Base-by-base conservation (phyloP, 1,284 basidiomycete genomes). In the Porphyrellus sp. region DNA sequence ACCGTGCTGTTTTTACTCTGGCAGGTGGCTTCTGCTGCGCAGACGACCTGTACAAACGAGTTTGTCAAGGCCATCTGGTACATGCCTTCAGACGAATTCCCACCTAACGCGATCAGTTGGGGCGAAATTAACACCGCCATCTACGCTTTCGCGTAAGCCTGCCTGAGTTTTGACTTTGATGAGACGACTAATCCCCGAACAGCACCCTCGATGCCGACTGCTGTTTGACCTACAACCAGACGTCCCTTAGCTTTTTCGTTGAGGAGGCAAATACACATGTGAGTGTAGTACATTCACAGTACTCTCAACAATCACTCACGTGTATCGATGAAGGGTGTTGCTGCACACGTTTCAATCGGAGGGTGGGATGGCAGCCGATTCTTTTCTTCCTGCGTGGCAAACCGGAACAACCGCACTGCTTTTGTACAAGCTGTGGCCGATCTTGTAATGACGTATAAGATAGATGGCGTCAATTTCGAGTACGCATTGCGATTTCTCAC, bases 291-390 rank as follows among this genome's bases (percentile, higher is more conserved):
- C 9, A 18, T 8, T 6, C 7, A 15, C 12, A 5, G 7, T 42
- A 4, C 18, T n/a, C 20, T 18, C 38, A 30, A 18, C 3, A 16
- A 38, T n/a, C 13, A 4, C 48, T 59, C 9, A 55, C 46, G 33
- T 31, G 24, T 49, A 11, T 4, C 15, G 13, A 24, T 7, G 67
- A 30, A 86, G 76, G 67, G 67, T 45, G 88, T 91, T 52, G 77
- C 80, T 54, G 89, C 91, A 18, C 75, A 85, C 46, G 68, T 92
- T 30, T 83, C 85, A 23, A 75, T 94, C 48, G 93, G 93, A 43
- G 93, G 93, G 31, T 95, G 92, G 92, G 81, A 64, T 89, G 91
- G 9, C 70, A 75, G 46, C 76, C 82, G 58, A 15, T 85, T 70
- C 70, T 95, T 85, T 70, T 94, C 91, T 2, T 72, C 79, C 23